phyloP scores from a whole-genome alignment of 352 stramenopile genomes.

The Phytopythium boreale region DNA sequence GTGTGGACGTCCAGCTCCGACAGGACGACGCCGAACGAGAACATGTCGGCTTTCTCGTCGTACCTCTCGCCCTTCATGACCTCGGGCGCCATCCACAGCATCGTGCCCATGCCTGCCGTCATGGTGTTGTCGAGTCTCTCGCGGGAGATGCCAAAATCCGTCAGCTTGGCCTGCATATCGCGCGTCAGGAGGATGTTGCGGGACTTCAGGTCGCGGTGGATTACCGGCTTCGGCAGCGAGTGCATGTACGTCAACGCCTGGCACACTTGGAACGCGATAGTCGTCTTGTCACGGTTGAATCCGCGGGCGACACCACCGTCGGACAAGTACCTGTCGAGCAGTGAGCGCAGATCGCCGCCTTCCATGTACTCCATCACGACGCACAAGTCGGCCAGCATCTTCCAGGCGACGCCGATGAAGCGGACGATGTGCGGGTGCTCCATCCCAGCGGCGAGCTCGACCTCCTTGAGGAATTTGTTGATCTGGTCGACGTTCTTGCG shows the following conservation, averaged over 20 bases:
- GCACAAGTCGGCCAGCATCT: slow-evolving; percentile 20
- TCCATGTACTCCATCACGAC: slow-evolving; percentile 37
- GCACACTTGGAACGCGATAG: slow-evolving; percentile 9
- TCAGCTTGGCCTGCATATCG: slow-evolving; percentile 31
- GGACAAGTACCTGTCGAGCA: slow-evolving; percentile 13
- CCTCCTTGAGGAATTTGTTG: slow-evolving; percentile 20
- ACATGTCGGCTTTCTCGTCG: slow-evolving; percentile 45
- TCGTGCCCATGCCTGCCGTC: slow-evolving; percentile 34
- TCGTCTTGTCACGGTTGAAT: slow-evolving; percentile 13
- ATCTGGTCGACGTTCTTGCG: slow-evolving; percentile 11
- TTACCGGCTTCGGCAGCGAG: slow-evolving; percentile 9
- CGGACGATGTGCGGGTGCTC: slow-evolving; percentile 19
- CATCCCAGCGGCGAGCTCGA: slow-evolving; percentile 14
- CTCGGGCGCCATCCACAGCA: slow-evolving; percentile 41
- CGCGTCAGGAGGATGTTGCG: slow-evolving; percentile 22
- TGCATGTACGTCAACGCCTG: slow-evolving; percentile 17
- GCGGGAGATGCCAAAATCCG: slow-evolving; percentile 29
- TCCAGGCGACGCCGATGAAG: slow-evolving; percentile 29
- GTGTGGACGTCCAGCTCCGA: slow-evolving; percentile 33
- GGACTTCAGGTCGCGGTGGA: slow-evolving; percentile 34
- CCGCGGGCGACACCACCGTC: not conserved
- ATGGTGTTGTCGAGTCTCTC: slow-evolving; percentile 13
- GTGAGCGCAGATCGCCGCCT: slow-evolving; percentile 23
- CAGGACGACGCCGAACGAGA: slow-evolving; percentile 43
- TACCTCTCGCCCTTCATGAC: slow-evolving; percentile 39